phyloP scores from a whole-genome alignment of 768 basidiomycete genomes.

The Mycena filopes region DNA sequence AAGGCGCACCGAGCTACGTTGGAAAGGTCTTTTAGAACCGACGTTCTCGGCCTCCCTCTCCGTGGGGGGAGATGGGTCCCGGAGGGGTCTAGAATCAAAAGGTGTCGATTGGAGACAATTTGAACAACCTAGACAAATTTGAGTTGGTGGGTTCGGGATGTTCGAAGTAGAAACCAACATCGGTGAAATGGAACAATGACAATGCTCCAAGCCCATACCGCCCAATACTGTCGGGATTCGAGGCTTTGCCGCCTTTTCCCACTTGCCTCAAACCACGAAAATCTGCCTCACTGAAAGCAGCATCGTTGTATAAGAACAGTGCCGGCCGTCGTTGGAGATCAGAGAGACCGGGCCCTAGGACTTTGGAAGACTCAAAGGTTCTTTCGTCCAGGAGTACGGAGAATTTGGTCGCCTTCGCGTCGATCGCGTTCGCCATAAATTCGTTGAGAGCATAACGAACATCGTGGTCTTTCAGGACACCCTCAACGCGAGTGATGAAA shows the following conservation, averaged over 20 bases:
- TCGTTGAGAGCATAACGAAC: conserved; percentile 39
- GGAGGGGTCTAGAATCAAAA: conserved; percentile 43
- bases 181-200: conserved; percentile 43
- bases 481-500: conserved; percentile 36
- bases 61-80: conserved; percentile 34
- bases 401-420: conserved; percentile 38
- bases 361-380: conserved; percentile 23
- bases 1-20: conserved; percentile 16
- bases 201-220: conserved; percentile 45
- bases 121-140: conserved; percentile 35
- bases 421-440: conserved; percentile 44
- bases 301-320: conserved; percentile 42
- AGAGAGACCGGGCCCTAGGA: conserved; percentile 22
- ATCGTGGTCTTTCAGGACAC: conserved; percentile 38
- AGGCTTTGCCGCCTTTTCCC: conserved; percentile 41
- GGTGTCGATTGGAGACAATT: conserved; percentile 35
- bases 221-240: conserved; percentile 39
- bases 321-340: conserved; percentile 31
- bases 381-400: conserved; percentile 34
- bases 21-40: conserved; percentile 12
- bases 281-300: conserved; percentile 38
- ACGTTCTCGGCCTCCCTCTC: conserved; percentile 25
- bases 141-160: neutral
- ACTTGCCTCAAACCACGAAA: conserved; percentile 40
- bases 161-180: conserved; percentile 39